Base-by-base conservation (phyloP, 2,329 filamentous ascomycete species). In the Fusarium secorum region DNA sequence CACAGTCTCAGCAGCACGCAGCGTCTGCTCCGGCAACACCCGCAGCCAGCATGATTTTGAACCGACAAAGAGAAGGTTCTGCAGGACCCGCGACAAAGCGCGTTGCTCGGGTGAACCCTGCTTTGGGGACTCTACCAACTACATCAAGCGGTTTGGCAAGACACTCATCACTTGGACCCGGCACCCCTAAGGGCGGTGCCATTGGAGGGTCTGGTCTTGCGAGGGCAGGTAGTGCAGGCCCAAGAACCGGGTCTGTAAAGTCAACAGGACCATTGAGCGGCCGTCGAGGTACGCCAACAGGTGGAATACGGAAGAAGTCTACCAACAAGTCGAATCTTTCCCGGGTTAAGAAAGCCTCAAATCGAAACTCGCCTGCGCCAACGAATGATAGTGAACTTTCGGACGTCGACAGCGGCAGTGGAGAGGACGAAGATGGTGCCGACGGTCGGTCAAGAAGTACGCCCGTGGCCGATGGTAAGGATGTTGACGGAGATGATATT, bases 301-400 rank as follows among this genome's bases (percentile, higher is more conserved):
- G 77, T 3, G 69, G 75, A 18, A 76, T 77, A n/a, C 83, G 85
- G 56, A 87, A 87, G 76, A 87, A 86, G 78, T 81, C 83, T 66
- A 67, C 81, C 39, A 85, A 82, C 70, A 91, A 91, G 74, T 90
- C 89, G n/a, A 86, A 85, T 14, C 80, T 91, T 6, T 89, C 88
- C 28, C 86, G 89, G 33, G 85, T 91, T 30, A 91, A 90, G 79
- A 88, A 87, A 71, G 86, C 81, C 20, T 81, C 81, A 45, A 84
- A 82, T 48, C 87, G 89, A 77, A 88, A 88, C 69, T 91, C 89
- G 4, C 88, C 89, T 5, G 88, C 87, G 8, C 89, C 88, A 7
- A 88, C 87, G 10, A 88, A 85, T 54, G 89, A 91, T 65, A 90
- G 88, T 73, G 89, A 91, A 75, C 83, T 91, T 42, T 91, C 89